Percentiles rank a stretch among this genome's conserved stretches.
These are phyloP conservation scores for Heimioporus sp. DNA, from an alignment of 768 basidiomycete species.

Conservation along the genomic window DNA sequence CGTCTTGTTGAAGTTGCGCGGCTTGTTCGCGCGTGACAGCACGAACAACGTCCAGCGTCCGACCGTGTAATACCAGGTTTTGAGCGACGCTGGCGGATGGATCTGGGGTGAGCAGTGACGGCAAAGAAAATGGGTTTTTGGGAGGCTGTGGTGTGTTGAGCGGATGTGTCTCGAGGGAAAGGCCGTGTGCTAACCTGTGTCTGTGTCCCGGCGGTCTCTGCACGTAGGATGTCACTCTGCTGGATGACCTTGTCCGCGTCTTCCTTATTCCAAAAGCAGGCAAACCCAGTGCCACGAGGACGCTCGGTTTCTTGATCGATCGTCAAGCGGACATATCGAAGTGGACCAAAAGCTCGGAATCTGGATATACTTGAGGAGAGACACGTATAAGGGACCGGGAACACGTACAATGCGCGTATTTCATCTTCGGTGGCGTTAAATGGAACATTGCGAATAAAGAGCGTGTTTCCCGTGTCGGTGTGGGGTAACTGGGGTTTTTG, in stretches of 20 bases:
- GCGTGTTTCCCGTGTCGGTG: slow-evolving; percentile 84
- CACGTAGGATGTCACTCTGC: slow-evolving; percentile 70
- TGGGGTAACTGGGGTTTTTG: slow-evolving; percentile 71
- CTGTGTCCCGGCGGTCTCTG: slow-evolving; percentile 57
- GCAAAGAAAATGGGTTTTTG: slow-evolving; percentile 84
- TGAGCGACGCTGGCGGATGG: slow-evolving; percentile 83
- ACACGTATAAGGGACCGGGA: background rate
- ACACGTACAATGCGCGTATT: slow-evolving; percentile 71
- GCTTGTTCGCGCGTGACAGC: slow-evolving; percentile 93
- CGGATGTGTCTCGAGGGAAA: background rate
- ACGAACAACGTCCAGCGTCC: slow-evolving; percentile 85
- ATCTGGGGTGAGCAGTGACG: slow-evolving; percentile 91
- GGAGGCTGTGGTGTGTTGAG: slow-evolving; percentile 39
- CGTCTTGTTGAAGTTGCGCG: slow-evolving; percentile 81
- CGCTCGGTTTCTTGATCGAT: slow-evolving; percentile 80
- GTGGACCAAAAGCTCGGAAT: slow-evolving; percentile 87
- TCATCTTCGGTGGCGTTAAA: slow-evolving; percentile 94
- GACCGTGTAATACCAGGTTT: slow-evolving; percentile 84
- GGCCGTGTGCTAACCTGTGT: slow-evolving; percentile 28
- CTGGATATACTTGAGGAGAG: slow-evolving; percentile 28
- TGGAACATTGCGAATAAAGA: slow-evolving; percentile 93
- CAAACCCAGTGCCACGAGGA: slow-evolving; percentile 94
- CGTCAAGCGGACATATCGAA: slow-evolving; percentile 91
- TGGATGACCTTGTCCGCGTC: slow-evolving; percentile 84
- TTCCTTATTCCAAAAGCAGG: slow-evolving; percentile 93